phyloP scores from a whole-genome alignment of 1,284 basidiomycete species.

The Malassezia dermatis region DNA sequence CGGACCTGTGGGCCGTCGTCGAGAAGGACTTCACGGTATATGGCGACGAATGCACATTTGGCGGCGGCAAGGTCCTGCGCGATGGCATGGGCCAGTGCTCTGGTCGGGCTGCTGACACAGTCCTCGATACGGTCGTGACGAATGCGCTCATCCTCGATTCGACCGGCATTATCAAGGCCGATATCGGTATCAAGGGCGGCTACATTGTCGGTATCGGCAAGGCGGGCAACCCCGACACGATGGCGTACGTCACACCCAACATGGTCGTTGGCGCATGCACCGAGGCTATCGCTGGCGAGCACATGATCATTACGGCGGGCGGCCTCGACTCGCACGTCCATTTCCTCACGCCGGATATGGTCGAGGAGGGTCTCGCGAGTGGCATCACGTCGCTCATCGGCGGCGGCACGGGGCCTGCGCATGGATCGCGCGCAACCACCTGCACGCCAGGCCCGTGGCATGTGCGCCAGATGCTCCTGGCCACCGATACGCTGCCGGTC shows the following conservation, averaged over 20 bases:
- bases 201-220: constrained; percentile 82
- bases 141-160: constrained; percentile 91
- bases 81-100: constrained; percentile 65
- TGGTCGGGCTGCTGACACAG: constrained; percentile 58
- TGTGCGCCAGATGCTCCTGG: constrained; percentile 36
- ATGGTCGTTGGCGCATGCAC: constrained; percentile 51
- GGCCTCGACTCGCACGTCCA: constrained; percentile 71
- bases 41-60: constrained; percentile 89
- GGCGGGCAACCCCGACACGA: constrained; percentile 89
- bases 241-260: constrained; percentile 65
- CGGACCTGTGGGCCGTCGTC: constrained; percentile 80
- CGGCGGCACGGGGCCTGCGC: constrained; percentile 74
- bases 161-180: constrained; percentile 95
- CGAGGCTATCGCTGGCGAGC: constrained; percentile 78
- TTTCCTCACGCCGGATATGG: constrained; percentile 87
- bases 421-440: constrained; percentile 84
- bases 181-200: constrained; percentile 83
- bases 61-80: constrained; percentile 57
- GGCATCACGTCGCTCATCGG: constrained; percentile 51
- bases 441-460: constrained; percentile 61
- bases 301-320: constrained; percentile 84
- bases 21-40: constrained; percentile 76
- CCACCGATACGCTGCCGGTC: constrained; percentile 77
- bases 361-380: constrained; percentile 53
- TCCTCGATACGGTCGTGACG: constrained; percentile 83